A percentile compares a stretch with the other conserved stretches of the same genome.
Conservation (phyloP, 2,329 filamentous ascomycete species). For the Bipolaris zeicola region DNA sequence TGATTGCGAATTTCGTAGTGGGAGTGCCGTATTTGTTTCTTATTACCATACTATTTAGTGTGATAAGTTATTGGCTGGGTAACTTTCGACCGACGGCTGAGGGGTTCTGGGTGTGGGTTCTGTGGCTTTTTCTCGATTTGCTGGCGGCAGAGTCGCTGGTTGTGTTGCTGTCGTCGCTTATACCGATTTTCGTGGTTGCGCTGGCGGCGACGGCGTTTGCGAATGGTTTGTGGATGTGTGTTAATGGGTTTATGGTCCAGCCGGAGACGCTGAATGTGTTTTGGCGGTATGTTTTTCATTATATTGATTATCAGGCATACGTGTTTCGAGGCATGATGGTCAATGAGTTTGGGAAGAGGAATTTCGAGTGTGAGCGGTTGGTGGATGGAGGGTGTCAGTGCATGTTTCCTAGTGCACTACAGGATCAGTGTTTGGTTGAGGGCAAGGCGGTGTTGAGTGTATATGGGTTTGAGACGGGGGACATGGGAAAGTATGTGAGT, state of each 20-base stretch:
- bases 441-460: slow-evolving; percentile 71
- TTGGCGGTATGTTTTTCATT: slow-evolving; percentile 86
- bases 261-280: slow-evolving; percentile 77
- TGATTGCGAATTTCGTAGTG: slow-evolving; percentile 80
- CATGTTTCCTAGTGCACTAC: slow-evolving; percentile 70
- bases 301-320: slow-evolving; percentile 85
- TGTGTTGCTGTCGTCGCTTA: slow-evolving; percentile 72
- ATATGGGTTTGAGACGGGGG: slow-evolving; percentile 71
- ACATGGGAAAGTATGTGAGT: slow-evolving; percentile 72
- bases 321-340: slow-evolving; percentile 95
- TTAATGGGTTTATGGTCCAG: slow-evolving; percentile 80
- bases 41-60: slow-evolving; percentile 75
- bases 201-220: slow-evolving; percentile 82
- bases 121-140: slow-evolving; percentile 86
- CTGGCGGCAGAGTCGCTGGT: slow-evolving; percentile 82
- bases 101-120: slow-evolving; percentile 77
- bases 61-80: slow-evolving; percentile 78
- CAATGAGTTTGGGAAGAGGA: slow-evolving; percentile 74
- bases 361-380: slow-evolving; percentile 63
- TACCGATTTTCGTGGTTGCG: slow-evolving; percentile 79
- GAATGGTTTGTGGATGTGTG: slow-evolving; percentile 89
- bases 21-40: slow-evolving; percentile 81
- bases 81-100: slow-evolving; percentile 70
- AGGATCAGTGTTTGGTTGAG: slow-evolving; percentile 69
- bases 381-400: slow-evolving; percentile 61